Evolutionary conservation across 192 early-diverging fungal genomes (phyloP).

Genomic region (Backusella mclennaniae): DNA sequence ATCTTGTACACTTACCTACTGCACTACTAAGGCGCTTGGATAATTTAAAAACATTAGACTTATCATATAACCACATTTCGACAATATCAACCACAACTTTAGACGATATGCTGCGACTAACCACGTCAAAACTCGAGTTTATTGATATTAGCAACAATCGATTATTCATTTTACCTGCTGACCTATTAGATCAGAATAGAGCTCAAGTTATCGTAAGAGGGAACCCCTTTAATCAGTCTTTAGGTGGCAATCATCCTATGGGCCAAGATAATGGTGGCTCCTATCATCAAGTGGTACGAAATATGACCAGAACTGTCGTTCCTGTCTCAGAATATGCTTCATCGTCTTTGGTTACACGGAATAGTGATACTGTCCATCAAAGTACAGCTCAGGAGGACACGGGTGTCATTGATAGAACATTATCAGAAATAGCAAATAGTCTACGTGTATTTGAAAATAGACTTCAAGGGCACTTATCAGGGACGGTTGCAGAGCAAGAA

Average conservation of each 20-base stretch:
- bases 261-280: not conserved
- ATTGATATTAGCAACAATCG: not conserved
- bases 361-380: not conserved
- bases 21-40: not conserved
- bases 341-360: not conserved
- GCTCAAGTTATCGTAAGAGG: not conserved
- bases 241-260: not conserved
- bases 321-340: not conserved
- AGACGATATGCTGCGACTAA: not conserved
- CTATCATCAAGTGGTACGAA: not conserved
- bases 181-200: not conserved
- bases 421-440: not conserved
- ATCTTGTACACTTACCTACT: not conserved
- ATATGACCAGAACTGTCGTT: not conserved
- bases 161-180: not conserved
- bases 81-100: not conserved
- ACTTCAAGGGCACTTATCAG: not conserved
- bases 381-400: not conserved
- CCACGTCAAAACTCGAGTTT: not conserved
- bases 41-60: not conserved
- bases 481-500: not conserved
- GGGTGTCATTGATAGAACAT: not conserved
- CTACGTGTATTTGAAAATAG: not conserved
- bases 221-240: not conserved
- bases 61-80: conserved; percentile 8